Conservation (phyloP, 2,329 filamentous ascomycete genomes). For the Furcasterigmium sp. region DNA sequence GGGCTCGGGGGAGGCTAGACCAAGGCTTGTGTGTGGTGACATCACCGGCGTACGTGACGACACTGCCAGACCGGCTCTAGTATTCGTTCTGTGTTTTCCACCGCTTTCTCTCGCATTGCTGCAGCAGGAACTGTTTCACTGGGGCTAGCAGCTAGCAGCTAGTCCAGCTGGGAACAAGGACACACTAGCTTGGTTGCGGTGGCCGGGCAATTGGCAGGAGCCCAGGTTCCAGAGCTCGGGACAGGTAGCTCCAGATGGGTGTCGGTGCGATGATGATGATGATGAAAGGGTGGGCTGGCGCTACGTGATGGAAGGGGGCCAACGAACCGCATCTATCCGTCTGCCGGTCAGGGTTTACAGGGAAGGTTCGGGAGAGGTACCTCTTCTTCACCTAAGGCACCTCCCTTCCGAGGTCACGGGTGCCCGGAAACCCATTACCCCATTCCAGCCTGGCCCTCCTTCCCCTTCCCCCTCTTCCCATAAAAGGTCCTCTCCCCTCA, state of each 20-base stretch:
- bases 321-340: constrained; percentile 1
- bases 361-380: no score
- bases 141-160: no score
- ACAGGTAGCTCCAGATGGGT: no score
- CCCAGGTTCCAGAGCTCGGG: no score
- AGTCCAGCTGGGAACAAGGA: no score
- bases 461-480: constrained; percentile 5
- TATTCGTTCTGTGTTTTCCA: neutral
- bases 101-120: no score
- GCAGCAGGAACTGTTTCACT: no score
- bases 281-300: neutral
- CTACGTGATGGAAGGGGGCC: neutral
- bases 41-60: constrained; percentile 32
- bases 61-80: no score
- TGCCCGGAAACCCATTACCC: neutral
- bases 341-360: neutral
- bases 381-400: no score
- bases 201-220: no score
- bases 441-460: neutral
- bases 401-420: neutral
- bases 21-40: constrained; percentile 35
- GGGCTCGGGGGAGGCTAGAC: no score
- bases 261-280: neutral
- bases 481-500: neutral
- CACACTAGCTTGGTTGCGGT: no score